A percentile compares a stretch with the other conserved stretches of the same genome.
Evolutionary conservation across 1,284 basidiomycete genomes (phyloP).

Genomic region (Porodaedalea pini): DNA sequence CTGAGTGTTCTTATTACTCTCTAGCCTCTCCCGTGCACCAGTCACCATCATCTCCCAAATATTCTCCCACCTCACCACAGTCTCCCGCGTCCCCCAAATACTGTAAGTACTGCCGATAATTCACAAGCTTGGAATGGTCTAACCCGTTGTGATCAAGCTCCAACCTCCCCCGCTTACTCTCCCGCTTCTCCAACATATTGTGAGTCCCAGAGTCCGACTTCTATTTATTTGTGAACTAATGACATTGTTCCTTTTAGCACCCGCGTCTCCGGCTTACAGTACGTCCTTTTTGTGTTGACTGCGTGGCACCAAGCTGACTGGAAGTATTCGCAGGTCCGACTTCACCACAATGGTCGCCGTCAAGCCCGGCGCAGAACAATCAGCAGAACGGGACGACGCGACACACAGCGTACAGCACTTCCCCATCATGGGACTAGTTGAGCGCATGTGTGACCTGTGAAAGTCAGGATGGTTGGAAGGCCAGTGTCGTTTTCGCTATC

Average conservation of each 20-base stretch:
- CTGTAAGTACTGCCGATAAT: slow-evolving; percentile 47
- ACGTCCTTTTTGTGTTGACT: slow-evolving; percentile 4
- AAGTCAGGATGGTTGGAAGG: not conserved
- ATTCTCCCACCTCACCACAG: slow-evolving; percentile 79
- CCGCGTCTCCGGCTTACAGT: slow-evolving; percentile 80
- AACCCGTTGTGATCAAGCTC: slow-evolving; percentile 44
- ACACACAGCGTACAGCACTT: slow-evolving; percentile 45
- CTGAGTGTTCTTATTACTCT: slow-evolving; percentile 24
- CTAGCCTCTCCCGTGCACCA: slow-evolving; percentile 63
- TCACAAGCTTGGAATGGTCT: slow-evolving; percentile 16
- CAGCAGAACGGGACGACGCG: slow-evolving; percentile 43
- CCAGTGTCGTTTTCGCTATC: not conserved
- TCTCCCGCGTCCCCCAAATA: slow-evolving; percentile 87
- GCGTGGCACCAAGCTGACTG: not conserved
- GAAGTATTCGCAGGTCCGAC: slow-evolving; percentile 43
- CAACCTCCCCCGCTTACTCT: slow-evolving; percentile 81
- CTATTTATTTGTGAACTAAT: slow-evolving; percentile 23
- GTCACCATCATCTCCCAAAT: slow-evolving; percentile 82
- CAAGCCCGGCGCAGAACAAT: slow-evolving; percentile 56
- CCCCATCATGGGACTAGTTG: slow-evolving; percentile 55
- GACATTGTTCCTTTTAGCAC: slow-evolving; percentile 43
- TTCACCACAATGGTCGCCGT: slow-evolving; percentile 77
- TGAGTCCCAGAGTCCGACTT: slow-evolving; percentile 37
- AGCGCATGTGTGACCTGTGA: not conserved
- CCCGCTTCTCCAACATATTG: slow-evolving; percentile 77